Evolutionary conservation across 768 basidiomycete species (phyloP), one percentile per base, ranked within the genome.

Genomic region (Boletus subparvulus): DNA sequence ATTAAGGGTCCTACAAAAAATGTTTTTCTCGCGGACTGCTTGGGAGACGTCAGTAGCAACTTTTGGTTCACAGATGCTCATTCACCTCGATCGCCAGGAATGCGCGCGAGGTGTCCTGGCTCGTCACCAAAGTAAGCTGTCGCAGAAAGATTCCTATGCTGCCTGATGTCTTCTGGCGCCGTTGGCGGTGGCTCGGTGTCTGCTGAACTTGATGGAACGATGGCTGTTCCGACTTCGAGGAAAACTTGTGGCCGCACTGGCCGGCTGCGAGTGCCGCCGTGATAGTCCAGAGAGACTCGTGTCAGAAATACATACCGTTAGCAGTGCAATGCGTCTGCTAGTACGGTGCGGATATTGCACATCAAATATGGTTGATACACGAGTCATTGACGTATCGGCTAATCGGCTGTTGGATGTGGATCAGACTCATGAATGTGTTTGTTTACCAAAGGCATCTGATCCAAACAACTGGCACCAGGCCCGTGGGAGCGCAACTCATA

Each of bases 271-370:
- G 41, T 36, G 56, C 16, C n/a, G 44, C 50, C 36, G 55, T 55
- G 63, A 46, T 26, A 55, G 65, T 44, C 59, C 41, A 32, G 35
- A 53, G 45, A 47, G 52, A 54, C 63, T 61, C 65, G 57, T 21
- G 21, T 21, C 65, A 63, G 63, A 44, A 24, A 47, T 41, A 32
- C 47, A 48, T 55, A 51, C 54, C 39, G 36, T 41, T 33, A 44
- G 39, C 16, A 30, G 11, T 47, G 63, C 57, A 57, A 53, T 53
- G 65, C 56, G 51, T 55, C 42, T 52, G 56, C 58, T 65, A 32
- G 32, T 32, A 66, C 57, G 65, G 66, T 45, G 66, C 63, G 65
- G 66, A 66, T 51, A 68, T 66, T 68, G 66, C 50, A 41, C 66
- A 61, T 61, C 41, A 65, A 55, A 53, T 48, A 40, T 28, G 52